phyloP scores from a whole-genome alignment of 2,329 filamentous ascomycete species.

The Sporothrix euskadiensis region DNA sequence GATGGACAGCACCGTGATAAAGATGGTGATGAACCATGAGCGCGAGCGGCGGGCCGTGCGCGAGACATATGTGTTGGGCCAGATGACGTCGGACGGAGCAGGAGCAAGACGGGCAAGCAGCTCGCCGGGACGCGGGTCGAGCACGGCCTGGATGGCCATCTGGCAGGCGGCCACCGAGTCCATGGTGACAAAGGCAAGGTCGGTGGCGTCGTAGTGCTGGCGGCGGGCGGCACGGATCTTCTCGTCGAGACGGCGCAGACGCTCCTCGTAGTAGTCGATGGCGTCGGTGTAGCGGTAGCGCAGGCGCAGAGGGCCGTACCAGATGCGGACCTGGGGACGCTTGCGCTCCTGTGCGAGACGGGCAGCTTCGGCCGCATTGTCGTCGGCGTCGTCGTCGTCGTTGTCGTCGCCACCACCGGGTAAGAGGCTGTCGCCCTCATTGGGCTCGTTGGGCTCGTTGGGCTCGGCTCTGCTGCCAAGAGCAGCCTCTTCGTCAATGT shows the following conservation, averaged over 20 bases:
- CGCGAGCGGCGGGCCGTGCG: slow-evolving; percentile 71
- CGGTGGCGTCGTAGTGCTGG: slow-evolving; percentile 74
- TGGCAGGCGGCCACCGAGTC: slow-evolving; percentile 89
- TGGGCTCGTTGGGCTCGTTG: slow-evolving; percentile 48
- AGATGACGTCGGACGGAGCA: slow-evolving; percentile 88
- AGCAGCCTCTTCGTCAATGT: neutral
- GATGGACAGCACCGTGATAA: slow-evolving; percentile 80
- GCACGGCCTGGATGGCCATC: slow-evolving; percentile 92
- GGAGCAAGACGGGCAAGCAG: slow-evolving; percentile 84
- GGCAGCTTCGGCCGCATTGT: slow-evolving; percentile 37
- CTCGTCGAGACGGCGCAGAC: slow-evolving; percentile 75
- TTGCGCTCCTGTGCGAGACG: slow-evolving; percentile 43
- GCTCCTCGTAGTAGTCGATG: slow-evolving; percentile 91
- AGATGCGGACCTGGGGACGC: slow-evolving; percentile 70
- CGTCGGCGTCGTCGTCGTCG: slow-evolving; percentile 40
- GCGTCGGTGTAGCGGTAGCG: slow-evolving; percentile 77
- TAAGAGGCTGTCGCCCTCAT: slow-evolving; percentile 62
- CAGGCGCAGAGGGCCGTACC: slow-evolving; percentile 75
- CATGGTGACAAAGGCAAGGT: slow-evolving; percentile 95
- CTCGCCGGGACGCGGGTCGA: slow-evolving; percentile 85
- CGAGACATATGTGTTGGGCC: slow-evolving; percentile 87
- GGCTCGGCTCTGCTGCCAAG: neutral
- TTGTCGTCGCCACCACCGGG: slow-evolving; percentile 45
- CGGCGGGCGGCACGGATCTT: slow-evolving; percentile 68
- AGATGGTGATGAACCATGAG: slow-evolving; percentile 78